Percentiles rank a stretch among this genome's conserved stretches.
These are phyloP conservation scores for Aspergillus brasiliensis DNA, from an alignment of 2,329 filamentous ascomycete species.

Conservation along the genomic window DNA sequence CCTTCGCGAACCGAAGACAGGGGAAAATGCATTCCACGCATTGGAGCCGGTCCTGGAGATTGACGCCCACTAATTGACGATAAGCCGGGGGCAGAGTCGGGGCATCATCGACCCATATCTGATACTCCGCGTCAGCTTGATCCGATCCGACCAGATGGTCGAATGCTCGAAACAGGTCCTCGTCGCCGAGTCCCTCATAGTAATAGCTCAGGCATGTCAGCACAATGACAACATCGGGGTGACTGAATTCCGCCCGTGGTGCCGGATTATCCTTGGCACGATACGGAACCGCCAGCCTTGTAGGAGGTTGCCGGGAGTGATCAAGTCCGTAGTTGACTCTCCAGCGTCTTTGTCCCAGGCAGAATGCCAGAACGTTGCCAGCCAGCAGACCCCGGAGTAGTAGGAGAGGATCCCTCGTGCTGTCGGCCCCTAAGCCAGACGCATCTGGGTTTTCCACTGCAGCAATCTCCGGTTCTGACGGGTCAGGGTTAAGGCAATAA, in stretches of 20 bases:
- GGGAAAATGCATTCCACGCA: constrained; percentile 57
- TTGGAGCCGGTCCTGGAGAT: constrained; percentile 57
- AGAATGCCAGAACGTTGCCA: constrained; percentile 56
- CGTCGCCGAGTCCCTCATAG: constrained; percentile 56
- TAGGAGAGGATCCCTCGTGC: constrained; percentile 28
- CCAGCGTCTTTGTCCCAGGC: constrained; percentile 62
- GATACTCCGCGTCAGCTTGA: constrained; percentile 54
- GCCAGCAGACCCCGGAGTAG: constrained; percentile 55
- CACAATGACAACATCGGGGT: constrained; percentile 60
- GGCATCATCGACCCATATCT: constrained; percentile 33
- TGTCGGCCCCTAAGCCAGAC: constrained; percentile 52
- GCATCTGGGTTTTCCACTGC: constrained; percentile 35
- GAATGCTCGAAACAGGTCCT: constrained; percentile 54
- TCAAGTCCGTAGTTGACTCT: constrained; percentile 66
- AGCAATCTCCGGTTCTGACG: constrained; percentile 33
- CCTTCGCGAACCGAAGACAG: constrained; percentile 54
- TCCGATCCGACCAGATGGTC: constrained; percentile 54
- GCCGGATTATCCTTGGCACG: constrained; percentile 61
- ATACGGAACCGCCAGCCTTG: constrained; percentile 60
- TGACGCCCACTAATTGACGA: constrained; percentile 54
- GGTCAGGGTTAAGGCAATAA: constrained; percentile 49
- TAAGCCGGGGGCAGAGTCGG: constrained; percentile 41
- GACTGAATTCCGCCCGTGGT: constrained; percentile 61
- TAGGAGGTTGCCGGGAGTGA: constrained; percentile 50
- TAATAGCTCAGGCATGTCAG: constrained; percentile 62